Conservation (phyloP, 768 basidiomycete species). For the Leccinum aurantiacum region DNA sequence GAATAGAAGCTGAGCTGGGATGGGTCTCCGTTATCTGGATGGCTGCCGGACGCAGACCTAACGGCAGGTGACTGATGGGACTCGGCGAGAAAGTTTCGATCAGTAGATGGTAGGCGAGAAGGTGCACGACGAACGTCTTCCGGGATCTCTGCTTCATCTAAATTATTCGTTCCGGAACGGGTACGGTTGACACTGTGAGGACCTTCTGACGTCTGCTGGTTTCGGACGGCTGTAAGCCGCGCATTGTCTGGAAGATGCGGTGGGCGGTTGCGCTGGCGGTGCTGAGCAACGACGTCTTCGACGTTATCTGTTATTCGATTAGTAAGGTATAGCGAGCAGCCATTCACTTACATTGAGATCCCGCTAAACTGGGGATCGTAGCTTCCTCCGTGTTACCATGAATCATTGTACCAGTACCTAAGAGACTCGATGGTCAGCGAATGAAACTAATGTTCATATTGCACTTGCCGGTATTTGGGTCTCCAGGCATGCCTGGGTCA, state of each 20-base stretch:
- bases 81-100: background rate
- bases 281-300: background rate
- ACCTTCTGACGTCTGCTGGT: background rate
- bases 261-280: background rate
- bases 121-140: background rate
- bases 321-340: background rate
- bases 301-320: background rate
- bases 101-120: background rate
- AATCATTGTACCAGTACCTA: background rate
- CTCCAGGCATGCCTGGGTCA: background rate
- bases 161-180: background rate
- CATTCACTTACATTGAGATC: background rate
- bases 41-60: background rate
- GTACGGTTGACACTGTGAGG: background rate
- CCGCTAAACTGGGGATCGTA: background rate
- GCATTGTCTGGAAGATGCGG: background rate
- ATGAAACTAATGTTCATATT: background rate
- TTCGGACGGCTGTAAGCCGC: background rate
- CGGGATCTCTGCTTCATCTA: background rate
- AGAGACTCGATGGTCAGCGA: background rate
- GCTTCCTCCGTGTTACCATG: background rate
- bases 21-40: background rate
- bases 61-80: background rate
- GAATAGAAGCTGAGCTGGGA: background rate
- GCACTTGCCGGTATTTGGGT: background rate